Conservation (phyloP, 2,329 filamentous ascomycete species). For the Coniella vitis region DNA sequence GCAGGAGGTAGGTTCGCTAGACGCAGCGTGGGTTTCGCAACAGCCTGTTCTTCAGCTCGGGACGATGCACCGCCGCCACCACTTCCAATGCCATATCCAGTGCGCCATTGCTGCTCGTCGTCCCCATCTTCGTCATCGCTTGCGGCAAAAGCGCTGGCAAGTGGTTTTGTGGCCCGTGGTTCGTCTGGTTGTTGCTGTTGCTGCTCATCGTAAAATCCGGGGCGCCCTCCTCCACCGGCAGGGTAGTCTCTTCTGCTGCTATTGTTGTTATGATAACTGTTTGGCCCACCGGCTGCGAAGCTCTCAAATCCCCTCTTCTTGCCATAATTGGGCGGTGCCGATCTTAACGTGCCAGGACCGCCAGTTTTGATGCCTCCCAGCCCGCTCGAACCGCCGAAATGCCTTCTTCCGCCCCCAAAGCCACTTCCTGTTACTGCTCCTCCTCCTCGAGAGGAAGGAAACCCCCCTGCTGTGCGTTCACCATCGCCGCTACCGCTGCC, state of each 20-base stretch:
- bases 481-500: constrained; percentile 1
- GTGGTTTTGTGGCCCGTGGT: constrained; percentile 38
- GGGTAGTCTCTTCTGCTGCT: constrained; percentile 25
- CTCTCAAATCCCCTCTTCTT: constrained; percentile 50
- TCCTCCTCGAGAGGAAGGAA: too few relatives aligned
- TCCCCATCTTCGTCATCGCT: constrained; percentile 54
- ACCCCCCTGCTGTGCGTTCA: not conserved
- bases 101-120: constrained; percentile 36
- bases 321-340: constrained; percentile 40
- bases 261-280: too few relatives aligned
- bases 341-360: constrained; percentile 57
- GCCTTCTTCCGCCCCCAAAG: constrained; percentile 45
- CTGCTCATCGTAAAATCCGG: constrained; percentile 33
- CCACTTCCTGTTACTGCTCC: constrained; percentile 19
- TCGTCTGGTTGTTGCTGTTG: constrained; percentile 30
- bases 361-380: constrained; percentile 46
- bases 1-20: constrained; percentile 55
- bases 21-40: constrained; percentile 56
- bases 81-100: constrained; percentile 15
- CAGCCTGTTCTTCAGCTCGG: constrained; percentile 50
- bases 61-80: too few relatives aligned
- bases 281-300: constrained; percentile 32
- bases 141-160: constrained; percentile 67
- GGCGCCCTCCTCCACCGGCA: constrained; percentile 23
- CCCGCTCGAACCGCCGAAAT: constrained; percentile 54